Base-by-base conservation (phyloP, 495 filamentous ascomycete genomes). In the Hyaloscypha finlandica region DNA sequence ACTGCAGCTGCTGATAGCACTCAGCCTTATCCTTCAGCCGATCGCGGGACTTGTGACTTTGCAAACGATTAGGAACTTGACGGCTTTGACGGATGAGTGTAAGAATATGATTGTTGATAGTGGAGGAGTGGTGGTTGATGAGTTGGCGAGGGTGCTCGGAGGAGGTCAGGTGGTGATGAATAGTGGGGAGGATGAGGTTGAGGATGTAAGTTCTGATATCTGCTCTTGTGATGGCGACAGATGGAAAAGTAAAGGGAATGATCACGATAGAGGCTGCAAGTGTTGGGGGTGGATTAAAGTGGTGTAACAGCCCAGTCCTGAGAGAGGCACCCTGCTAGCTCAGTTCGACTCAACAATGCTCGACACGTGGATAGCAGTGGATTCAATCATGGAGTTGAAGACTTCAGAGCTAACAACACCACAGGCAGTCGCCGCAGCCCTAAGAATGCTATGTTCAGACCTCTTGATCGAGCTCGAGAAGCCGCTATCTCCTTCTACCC, bases 391-490 rank as follows among this genome's bases (percentile, higher is more conserved):
- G 35, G 35, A 37, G 16, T 48, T 48, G 42, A 48, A 48, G 16
- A 19, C 11, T 48, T 1, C 16, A 37, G 16, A 48, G 42, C 16
- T 48, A 19, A 52, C 35, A 29, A 31, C 3, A 20, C 29, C 2
- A 33, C 22, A 68, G 70, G 68, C 64, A 35, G 56, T 70, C n/a
- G 48, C 67, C 59, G 64, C 67, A 30, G 64, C 68, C 0, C 31
- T 73, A 8, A 42, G 52, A 54, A 30, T 66, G 9, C 48, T 73
- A 2, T 68, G 62, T 63, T 68, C 64, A 6, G 35, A 52, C 33
- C 57, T 73, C 14, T 55, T 73, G 11, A 8, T 66, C 29, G 61
- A 67, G 30, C 62, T 73, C 19, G 70, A 73, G 52, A 73, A 59
- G 33, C 70, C 70, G 0, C 39, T 69, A 8, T 57, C 52, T 30